Evolutionary conservation across 768 basidiomycete genomes (phyloP), one percentile per base, ranked within the genome.

Genomic region (Termitomyces sp.): DNA sequence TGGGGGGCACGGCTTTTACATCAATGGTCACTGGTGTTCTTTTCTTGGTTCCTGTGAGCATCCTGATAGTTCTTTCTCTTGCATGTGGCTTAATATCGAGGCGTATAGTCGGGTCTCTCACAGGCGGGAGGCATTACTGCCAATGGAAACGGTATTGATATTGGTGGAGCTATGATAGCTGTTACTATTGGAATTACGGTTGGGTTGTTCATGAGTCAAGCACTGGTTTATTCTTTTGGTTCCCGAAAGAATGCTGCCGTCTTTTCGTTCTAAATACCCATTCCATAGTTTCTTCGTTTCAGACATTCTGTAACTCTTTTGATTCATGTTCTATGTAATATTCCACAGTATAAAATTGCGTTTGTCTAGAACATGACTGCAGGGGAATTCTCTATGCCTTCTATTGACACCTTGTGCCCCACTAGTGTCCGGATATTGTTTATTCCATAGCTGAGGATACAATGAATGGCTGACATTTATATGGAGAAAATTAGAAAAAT

Each of bases 361-460:
- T 47, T 27, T 57, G 52, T 50, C 72, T 86, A 95, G 77, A 97
- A 91, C 77, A 93, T 85, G 16, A 97, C 94, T 6, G 95, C 95
- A 0, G 94, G 84, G 27, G 93, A 88, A 69, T 86, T 89, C 73
- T 94, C 93, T 61, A 97, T 89, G 52, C 79, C 82, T 62, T 95
- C 95, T 67, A 97, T 83, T 49, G 93, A 87, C 12, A 93, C 93
- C 77, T 98, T 99, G 79, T 99, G 97, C 16, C 97, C 97, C 48
- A 99, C 92, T 41, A 99, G 78, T 16, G 95, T 94, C 64, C 97
- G 81, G 66, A 99, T 99, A 71, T 99, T 98, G 72, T 87, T 95
- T 69, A 99, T 95, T 20, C 93, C 95, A 73, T 98, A 99, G 51
- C 95, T 95, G 65, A 15, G 54, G 44, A 46, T 54, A 61, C 30